Evolutionary conservation across 805 yeast species (phyloP), one percentile per base, ranked within the genome.

Genomic region (Grigorovia transvaalensis): DNA sequence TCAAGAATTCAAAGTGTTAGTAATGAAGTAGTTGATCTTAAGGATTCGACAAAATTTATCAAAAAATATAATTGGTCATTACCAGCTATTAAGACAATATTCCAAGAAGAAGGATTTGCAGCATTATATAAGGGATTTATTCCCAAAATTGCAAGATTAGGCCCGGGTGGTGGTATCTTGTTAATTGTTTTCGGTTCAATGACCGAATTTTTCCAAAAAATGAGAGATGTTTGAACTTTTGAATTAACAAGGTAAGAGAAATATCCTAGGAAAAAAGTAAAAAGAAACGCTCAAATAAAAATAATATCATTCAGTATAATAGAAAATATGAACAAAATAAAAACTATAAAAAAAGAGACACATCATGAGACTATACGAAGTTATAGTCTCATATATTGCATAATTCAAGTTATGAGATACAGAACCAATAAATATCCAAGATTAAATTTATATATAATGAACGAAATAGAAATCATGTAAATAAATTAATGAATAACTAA

Each of bases 121-220:
- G 96, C 98, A 8, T 78, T 93, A 53, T 91, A 90, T 72, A 91
- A 90, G 74, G 99, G 99, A 44, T 91, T 93, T 79, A 67, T 90
- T 57, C 99, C 99, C 59, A 93, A 93, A 76, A 97, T 93, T 12
- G 76, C 93, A 66, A 84, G 99, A 79, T 77, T 93, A 59, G 99
- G 98, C 47, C 99, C 99, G 55, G 99, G 99, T 65, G 99, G 99
- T 69, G 99, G 99, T 75, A 89, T 93, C 59, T 74, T 93, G 64
- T 78, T 93, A 68, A 98, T 93, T 48, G 99, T 93, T n/a, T 93
- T 89, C 77, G 88, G 96, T 45, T 76, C 88, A 23, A 82, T 90
- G 57, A 89, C 90, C 95, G 96, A 90, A 68, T 88, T 88, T 74
- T 93, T 93, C 77, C 80, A 90, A 74, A 71, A 53, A 33, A 49